These are phyloP conservation scores for Xylariaceae sp. DNA, from an alignment of 2,329 filamentous ascomycete species.

Conservation along the genomic window DNA sequence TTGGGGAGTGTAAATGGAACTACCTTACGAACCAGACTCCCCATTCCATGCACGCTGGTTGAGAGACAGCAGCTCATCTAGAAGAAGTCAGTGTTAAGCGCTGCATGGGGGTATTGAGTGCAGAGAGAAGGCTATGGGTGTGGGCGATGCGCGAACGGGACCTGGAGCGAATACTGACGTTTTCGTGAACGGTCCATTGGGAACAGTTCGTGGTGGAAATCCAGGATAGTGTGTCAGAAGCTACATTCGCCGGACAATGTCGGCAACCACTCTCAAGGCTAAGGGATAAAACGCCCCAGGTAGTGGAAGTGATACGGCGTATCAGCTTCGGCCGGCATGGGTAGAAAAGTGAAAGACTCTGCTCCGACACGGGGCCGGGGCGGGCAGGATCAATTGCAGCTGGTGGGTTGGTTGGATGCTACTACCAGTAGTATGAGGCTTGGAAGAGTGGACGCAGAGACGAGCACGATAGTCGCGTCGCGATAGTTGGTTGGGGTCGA, in stretches of 20 bases:
- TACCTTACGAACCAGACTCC: constrained; percentile 61
- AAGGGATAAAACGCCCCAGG: constrained; percentile 39
- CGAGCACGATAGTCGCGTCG: neutral
- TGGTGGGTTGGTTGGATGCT: neutral
- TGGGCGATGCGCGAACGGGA: too few relatives aligned
- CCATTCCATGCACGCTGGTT: constrained; percentile 87
- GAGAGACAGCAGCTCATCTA: constrained; percentile 84
- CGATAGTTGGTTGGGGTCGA: neutral
- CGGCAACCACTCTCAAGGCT: constrained; percentile 41
- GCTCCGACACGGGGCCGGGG: constrained; percentile 25
- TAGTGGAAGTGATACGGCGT: constrained; percentile 38
- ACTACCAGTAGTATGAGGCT: neutral
- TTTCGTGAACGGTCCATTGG: constrained; percentile 61
- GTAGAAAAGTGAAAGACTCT: constrained; percentile 26
- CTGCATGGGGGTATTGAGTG: neutral
- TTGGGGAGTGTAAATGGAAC: constrained; percentile 1
- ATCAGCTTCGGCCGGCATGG: constrained; percentile 42
- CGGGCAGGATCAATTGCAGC: constrained; percentile 12
- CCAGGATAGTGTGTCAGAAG: constrained; percentile 27
- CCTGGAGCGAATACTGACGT: constrained; percentile 39
- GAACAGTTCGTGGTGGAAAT: constrained; percentile 36
- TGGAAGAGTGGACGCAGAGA: neutral
- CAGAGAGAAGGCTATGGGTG: neutral
- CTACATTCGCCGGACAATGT: constrained; percentile 42
- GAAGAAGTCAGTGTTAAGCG: constrained; percentile 10